These are phyloP conservation scores for Lactifluus echinatus DNA, from an alignment of 768 basidiomycete genomes.

Conservation along the genomic window DNA sequence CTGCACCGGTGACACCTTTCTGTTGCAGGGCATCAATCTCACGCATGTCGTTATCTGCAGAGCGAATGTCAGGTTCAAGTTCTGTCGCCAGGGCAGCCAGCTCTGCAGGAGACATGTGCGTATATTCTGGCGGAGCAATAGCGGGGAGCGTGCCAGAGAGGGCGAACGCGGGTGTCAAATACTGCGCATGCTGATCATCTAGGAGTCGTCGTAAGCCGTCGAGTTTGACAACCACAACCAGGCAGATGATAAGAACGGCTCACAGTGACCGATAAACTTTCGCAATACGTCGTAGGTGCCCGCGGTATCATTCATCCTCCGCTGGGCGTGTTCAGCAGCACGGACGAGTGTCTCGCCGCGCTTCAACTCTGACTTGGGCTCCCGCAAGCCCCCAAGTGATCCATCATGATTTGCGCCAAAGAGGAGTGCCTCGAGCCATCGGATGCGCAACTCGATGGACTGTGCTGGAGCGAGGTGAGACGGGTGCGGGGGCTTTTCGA, in stretches of 20 bases:
- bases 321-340: constrained; percentile 53
- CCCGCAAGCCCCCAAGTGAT: constrained; percentile 28
- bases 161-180: constrained; percentile 68
- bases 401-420: constrained; percentile 49
- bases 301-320: constrained; percentile 46
- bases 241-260: constrained; percentile 22
- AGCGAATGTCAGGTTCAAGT: constrained; percentile 78
- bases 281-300: constrained; percentile 63
- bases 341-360: constrained; percentile 49
- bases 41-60: constrained; percentile 72
- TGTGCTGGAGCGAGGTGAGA: constrained; percentile 49
- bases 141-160: constrained; percentile 49
- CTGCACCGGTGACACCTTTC: constrained; percentile 64
- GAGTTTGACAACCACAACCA: neutral
- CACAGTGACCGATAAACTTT: constrained; percentile 70
- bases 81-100: constrained; percentile 64
- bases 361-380: constrained; percentile 35
- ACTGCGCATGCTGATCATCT: constrained; percentile 74
- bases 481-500: constrained; percentile 1
- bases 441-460: constrained; percentile 64
- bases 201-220: neutral
- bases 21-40: constrained; percentile 66
- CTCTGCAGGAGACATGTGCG: constrained; percentile 57
- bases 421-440: constrained; percentile 75
- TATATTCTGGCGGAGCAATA: constrained; percentile 43